A percentile compares a stretch with the other conserved stretches of the same genome.
Evolutionary conservation across 2,329 filamentous ascomycete genomes (phyloP).

Genomic region (Colletotrichum lini): DNA sequence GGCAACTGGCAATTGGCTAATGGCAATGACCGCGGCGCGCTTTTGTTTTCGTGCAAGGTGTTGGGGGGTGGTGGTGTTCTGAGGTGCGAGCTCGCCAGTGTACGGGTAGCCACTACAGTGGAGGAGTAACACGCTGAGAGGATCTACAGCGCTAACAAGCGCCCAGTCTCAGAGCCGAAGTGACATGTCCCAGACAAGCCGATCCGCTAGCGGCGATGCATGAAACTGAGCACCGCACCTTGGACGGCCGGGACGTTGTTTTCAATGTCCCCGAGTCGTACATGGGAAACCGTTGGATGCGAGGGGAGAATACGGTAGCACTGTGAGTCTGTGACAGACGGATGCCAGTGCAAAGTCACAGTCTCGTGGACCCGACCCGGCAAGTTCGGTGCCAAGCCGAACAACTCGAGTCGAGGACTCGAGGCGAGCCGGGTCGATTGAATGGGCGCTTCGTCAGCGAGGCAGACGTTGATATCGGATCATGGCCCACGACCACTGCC

Average conservation of each 20-base stretch:
- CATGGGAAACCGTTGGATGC: neutral
- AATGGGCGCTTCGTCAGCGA: conserved; percentile 20
- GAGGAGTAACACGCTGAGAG: neutral
- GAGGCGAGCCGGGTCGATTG: neutral
- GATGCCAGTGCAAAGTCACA: neutral
- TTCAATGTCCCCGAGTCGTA: neutral
- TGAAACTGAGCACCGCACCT: conserved; percentile 2
- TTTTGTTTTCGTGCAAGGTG: neutral
- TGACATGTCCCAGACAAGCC: conserved; percentile 16
- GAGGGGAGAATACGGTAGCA: neutral
- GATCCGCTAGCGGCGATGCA: conserved; percentile 21
- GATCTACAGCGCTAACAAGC: conserved; percentile 22
- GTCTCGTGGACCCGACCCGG: too few species aligned
- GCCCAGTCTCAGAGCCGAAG: neutral
- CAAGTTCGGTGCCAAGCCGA: neutral
- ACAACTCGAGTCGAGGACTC: too few species aligned
- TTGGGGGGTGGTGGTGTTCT: neutral
- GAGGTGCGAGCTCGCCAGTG: neutral
- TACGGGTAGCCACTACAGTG: neutral
- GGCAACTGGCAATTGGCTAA: too few species aligned
- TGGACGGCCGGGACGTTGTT: neutral
- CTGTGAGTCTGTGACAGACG: neutral
- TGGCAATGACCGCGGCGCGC: too few species aligned
- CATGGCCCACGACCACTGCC: neutral
- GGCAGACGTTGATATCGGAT: conserved; percentile 21